Base-by-base conservation (phyloP, 2,329 filamentous ascomycete genomes). In the Alternaria consortialis region DNA sequence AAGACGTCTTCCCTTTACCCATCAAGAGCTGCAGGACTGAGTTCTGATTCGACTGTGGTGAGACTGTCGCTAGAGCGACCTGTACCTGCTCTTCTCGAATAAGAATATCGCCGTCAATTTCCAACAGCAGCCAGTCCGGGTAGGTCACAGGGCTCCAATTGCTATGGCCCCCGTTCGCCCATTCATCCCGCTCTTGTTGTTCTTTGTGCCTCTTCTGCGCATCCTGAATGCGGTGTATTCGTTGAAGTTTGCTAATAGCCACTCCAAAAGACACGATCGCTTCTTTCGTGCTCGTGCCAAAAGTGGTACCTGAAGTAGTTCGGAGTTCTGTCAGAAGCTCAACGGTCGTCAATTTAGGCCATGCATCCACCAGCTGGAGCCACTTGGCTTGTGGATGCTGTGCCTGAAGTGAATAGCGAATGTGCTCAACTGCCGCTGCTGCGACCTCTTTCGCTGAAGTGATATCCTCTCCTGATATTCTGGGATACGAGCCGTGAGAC, bases 21-120 rank as follows among this genome's bases (percentile, higher is more conserved):
- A 91, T 91, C 62, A 90, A 87, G 75, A 91, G 83, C 62, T 91
- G 88, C 1, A 90, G 65, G 0, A 90, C 86, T 0, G 87, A 87
- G 60, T 90, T 90, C 0, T 75, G 64, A 0, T 79, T 77, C 0
- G 84, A 86, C 0, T 67, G 56, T 0, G 89, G 88, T 0, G 76
- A 76, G 1, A 89, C 87, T 17, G 86, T 91, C 0, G 87, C 85
- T 2, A 79, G 65, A 0, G 89, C 88, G 7, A 92, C 88, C 5
- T 87, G 81, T 0, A 89, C 81, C 64, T 92, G 89, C 3, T 85
- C 84, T 0, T 82, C 78, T 0, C 90, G 84, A 53, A 92, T 87
- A 29, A 89, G 79, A 2, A 92, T 74, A 59, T 90, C 83, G 0
- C 84, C 81, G 53, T 92, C 90, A 13, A 92, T 84, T 63, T 92